Conservation (phyloP, 2,329 filamentous ascomycete genomes). For the Neonectria coccinea region DNA sequence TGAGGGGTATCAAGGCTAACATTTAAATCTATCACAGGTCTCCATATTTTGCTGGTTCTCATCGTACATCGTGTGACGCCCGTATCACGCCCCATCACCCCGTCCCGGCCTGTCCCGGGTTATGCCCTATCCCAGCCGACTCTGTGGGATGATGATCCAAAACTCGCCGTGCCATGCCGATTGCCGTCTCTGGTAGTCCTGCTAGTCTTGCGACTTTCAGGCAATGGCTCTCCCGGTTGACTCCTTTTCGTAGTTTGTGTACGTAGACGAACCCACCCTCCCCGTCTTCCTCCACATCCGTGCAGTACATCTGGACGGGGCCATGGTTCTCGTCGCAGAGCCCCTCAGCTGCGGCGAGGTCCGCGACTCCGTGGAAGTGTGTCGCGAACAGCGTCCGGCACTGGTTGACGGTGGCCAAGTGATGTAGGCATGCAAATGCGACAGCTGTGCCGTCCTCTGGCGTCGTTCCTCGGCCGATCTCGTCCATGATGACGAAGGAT, state of each 20-base stretch:
- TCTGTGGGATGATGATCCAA: constrained; percentile 51
- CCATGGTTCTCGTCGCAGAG: constrained; percentile 54
- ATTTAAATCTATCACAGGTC: constrained; percentile 36
- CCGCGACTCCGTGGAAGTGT: constrained; percentile 88
- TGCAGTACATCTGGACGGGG: constrained; percentile 82
- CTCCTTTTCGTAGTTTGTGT: constrained; percentile 82
- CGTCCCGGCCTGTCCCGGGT: constrained; percentile 22
- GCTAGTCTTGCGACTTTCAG: constrained; percentile 93
- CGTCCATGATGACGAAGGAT: constrained; percentile 98
- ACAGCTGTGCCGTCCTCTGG: constrained; percentile 92
- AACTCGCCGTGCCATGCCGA: constrained; percentile 73
- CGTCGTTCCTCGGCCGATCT: constrained; percentile 94
- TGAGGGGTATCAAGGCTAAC: constrained; percentile 57
- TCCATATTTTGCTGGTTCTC: constrained; percentile 25
- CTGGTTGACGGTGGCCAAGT: constrained; percentile 81
- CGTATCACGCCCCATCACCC: constrained; percentile 28
- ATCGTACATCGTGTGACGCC: constrained; percentile 33
- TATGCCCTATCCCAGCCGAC: constrained; percentile 6
- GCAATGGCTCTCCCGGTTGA: constrained; percentile 90
- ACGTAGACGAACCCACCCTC: constrained; percentile 84
- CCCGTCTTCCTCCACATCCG: constrained; percentile 83
- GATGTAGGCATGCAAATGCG: constrained; percentile 87
- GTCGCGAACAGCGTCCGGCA: constrained; percentile 92
- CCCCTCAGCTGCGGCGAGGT: constrained; percentile 72
- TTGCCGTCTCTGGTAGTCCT: constrained; percentile 79